Evolutionary conservation across 805 yeast species (phyloP), one percentile per base, ranked within the genome.

Genomic region (Nakazawaea ambrosiae): DNA sequence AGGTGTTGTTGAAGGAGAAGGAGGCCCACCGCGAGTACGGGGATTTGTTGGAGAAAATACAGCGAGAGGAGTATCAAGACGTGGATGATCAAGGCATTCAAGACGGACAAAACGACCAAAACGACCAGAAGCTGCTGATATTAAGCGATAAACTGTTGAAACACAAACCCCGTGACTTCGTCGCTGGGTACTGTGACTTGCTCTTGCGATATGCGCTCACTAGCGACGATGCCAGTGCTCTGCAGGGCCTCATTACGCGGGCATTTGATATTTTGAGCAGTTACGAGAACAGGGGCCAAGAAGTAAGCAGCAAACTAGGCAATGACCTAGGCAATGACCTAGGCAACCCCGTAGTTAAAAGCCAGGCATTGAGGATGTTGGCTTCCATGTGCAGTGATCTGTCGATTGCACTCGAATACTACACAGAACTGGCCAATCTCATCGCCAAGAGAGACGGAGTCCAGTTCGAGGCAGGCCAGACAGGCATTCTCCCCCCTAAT

Each of bases 201-300:
- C 45, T 68, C 4, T 36, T 63, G 6, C 53, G 73, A 45, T 55
- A 57, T 44, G 67, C 69, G 0, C 31, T 65, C 19, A 55, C 65
- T 1, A 50, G 61, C 4, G 56, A 55, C 1, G 53, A 60, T 23
- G 15, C 49, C 1, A 49, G 49, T 4, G 48, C 50, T 4, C 49
- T 57, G 11, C 45, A 50, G 17, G 43, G 48, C 15, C 46, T 55
- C 18, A 45, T 65, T 7, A 43, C 48, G 10, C 50, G 50, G 23
- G 55, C 63, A 0, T 43, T 63, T 8, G 55, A 53, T 5, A 39
- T 65, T 3, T 34, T 48, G 1, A 5, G 35, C 1, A 40, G 50
- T 0, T 38, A 51, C 16, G n/a, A n/a, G n/a, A n/a, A n/a, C n/a
- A n/a, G n/a, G n/a, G n/a, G n/a, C n/a, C n/a, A n/a, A n/a, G n/a